Conservation (phyloP, 2,329 filamentous ascomycete genomes). For the Orbilia brochopaga region DNA sequence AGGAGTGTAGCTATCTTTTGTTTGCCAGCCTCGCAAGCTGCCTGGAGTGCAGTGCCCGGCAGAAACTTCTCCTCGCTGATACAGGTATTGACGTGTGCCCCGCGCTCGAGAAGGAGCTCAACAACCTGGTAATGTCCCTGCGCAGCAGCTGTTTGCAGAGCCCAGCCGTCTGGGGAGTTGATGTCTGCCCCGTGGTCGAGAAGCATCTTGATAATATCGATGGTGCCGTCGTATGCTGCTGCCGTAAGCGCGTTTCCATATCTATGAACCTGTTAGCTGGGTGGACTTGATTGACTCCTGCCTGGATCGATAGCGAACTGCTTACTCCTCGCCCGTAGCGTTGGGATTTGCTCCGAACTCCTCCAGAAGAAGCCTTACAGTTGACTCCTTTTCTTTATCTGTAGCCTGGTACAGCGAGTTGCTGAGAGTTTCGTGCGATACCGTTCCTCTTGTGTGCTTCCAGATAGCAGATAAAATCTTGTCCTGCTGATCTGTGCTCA, state of each 20-base stretch:
- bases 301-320: not conserved
- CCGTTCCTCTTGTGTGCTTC: slow-evolving; percentile 57
- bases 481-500: slow-evolving; percentile 57
- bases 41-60: slow-evolving; percentile 59
- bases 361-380: slow-evolving; percentile 58
- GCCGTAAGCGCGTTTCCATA: slow-evolving; percentile 42
- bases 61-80: slow-evolving; percentile 56
- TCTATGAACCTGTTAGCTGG: slow-evolving; percentile 56
- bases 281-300: slow-evolving; percentile 16
- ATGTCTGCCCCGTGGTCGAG: slow-evolving; percentile 34
- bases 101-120: slow-evolving; percentile 21
- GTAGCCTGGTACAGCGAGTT: slow-evolving; percentile 59
- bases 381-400: slow-evolving; percentile 58
- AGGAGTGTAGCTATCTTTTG: slow-evolving; percentile 58
- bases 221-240: slow-evolving; percentile 27
- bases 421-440: slow-evolving; percentile 56
- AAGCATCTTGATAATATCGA: slow-evolving; percentile 24
- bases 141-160: slow-evolving; percentile 28
- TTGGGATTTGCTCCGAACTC: slow-evolving; percentile 58
- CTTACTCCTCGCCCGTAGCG: slow-evolving; percentile 59
- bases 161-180: slow-evolving; percentile 27
- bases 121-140: slow-evolving; percentile 38
- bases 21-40: slow-evolving; percentile 57
- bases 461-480: slow-evolving; percentile 58
- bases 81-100: slow-evolving; percentile 54